Evolutionary conservation across 1,284 basidiomycete species (phyloP), one percentile per base, ranked within the genome.

Genomic region (Heterobasidion parviporum): DNA sequence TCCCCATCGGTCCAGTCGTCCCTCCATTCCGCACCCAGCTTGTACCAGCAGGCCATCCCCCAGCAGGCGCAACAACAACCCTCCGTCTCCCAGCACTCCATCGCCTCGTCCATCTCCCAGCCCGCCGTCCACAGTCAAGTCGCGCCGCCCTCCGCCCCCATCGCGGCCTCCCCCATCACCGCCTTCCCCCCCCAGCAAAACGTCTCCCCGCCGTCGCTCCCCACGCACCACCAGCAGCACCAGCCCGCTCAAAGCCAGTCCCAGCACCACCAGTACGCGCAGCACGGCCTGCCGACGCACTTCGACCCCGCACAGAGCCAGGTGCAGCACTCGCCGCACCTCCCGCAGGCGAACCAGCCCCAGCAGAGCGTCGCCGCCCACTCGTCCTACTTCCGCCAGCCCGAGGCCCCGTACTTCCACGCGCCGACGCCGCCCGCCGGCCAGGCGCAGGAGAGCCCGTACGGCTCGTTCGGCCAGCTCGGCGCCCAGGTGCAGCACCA

Each of bases 351-450:
- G 8, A 71, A 72, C 55, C 68, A 71, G 47, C 78, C 74, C 54
- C 76, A 76, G 56, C 75, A 77, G 45, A 76, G 61, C 60, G 51
- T 67, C 26, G 62, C 34, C 12, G 67, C 64, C 9, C 68, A 70
- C 14, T 65, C 75, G 3, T 73, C 74, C 1, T 89, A 87, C 64
- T 87, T 86, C 74, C 77, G 87, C 54, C 84, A 84, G 64, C 76
- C 76, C 7, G 83, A 87, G 36, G 67, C 74, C 8, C 83, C 83
- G 4, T 89, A 88, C 67, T 89, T 86, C 75, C 84, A 89, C 64
- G 75, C 84, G 0, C 80, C 85, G 7, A 89, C 87, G 3, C 87
- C 87, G 32, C 87, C 87, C 55, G 81, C 80, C 8, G 74, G 75
- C 9, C 83, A 85, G 63, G 73, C 72, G 20, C 86, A 87, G 62